A percentile compares a stretch with the other conserved stretches of the same genome.
Evolutionary conservation across 495 filamentous ascomycete species (phyloP).

Genomic region (Halenospora varia): DNA sequence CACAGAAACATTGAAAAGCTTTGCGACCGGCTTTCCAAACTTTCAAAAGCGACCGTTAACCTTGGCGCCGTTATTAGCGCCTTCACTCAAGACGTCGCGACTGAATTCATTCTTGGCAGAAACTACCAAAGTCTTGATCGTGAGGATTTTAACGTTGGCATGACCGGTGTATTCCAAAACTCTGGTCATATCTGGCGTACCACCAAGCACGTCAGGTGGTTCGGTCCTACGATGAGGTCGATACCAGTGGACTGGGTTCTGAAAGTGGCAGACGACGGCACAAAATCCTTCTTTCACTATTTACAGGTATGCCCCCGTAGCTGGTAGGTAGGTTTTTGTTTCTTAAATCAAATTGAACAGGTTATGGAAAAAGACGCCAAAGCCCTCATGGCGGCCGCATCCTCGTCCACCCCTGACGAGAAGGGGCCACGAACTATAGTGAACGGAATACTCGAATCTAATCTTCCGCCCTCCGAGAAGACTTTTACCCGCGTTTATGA

Average conservation of each 20-base stretch:
- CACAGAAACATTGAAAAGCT: constrained; percentile 26
- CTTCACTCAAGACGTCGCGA: constrained; percentile 21
- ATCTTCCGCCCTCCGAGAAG: constrained; percentile 26
- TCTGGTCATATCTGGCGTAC: constrained; percentile 25
- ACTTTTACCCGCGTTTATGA: constrained; percentile 21
- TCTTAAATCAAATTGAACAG: neutral
- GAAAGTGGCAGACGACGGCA: constrained; percentile 18
- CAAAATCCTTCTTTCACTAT: constrained; percentile 23
- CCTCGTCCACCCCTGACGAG: constrained; percentile 13
- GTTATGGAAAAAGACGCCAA: constrained; percentile 15
- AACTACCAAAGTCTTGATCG: constrained; percentile 24
- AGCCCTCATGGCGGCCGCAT: neutral
- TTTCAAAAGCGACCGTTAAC: constrained; percentile 21
- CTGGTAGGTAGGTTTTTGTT: neutral
- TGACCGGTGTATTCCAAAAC: constrained; percentile 13
- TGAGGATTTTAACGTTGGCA: constrained; percentile 24
- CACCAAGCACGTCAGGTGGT: constrained; percentile 26
- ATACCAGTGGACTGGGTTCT: constrained; percentile 26
- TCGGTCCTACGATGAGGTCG: constrained; percentile 22
- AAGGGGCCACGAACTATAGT: constrained; percentile 23
- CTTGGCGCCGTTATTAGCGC: constrained; percentile 31
- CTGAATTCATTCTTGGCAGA: constrained; percentile 28
- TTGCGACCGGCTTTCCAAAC: constrained; percentile 18
- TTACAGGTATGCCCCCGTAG: neutral
- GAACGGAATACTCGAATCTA: constrained; percentile 25